Base-by-base conservation (phyloP, 495 filamentous ascomycete species). In the Penicillium argentinense region DNA sequence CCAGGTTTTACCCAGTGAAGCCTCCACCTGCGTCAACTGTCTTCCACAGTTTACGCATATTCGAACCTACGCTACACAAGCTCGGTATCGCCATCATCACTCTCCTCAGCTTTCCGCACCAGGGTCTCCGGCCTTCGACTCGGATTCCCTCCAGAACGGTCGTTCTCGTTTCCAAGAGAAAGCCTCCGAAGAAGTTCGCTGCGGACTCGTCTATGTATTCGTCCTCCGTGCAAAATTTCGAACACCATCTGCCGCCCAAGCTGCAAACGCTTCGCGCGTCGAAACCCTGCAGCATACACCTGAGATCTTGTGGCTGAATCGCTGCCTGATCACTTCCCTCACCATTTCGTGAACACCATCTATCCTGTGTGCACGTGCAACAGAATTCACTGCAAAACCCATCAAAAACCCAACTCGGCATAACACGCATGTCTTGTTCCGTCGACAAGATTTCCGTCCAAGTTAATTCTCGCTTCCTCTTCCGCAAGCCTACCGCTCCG, bases 221-320 rank as follows among this genome's bases (percentile, higher is more conserved):
- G 84, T 78, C 79, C 80, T 77, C 76, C 79, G 80, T 75, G 78
- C 80, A 82, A 79, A 70, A 77, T 77, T 81, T 82, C 76, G 76
- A 84, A 83, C 81, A 88, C 83, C 83, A 85, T 71, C 85, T 88
- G 81, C 87, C 88, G 77, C 80, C 86, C 78, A 85, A 87, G 88
- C 88, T 91, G 89, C 88, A 89, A 81, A 72, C 84, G 78, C 91
- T 95, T 87, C 88, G 88, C 82, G 78, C 81, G 81, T 79, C 86
- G 77, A 91, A 85, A 86, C 86, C 83, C 80, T 85, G 88, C 85
- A 87, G 86, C 77, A 82, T 79, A 64, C 79, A 87, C 69, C 82
- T 86, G 59, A 83, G 80, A 69, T 86, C 85, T 56, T 91, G 91
- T 85, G 91, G 90, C 78, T 95, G 86, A 90, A 64, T 69, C 54